Conservation (phyloP, 305 asterid genomes). For the Fraxinus nigra region DNA sequence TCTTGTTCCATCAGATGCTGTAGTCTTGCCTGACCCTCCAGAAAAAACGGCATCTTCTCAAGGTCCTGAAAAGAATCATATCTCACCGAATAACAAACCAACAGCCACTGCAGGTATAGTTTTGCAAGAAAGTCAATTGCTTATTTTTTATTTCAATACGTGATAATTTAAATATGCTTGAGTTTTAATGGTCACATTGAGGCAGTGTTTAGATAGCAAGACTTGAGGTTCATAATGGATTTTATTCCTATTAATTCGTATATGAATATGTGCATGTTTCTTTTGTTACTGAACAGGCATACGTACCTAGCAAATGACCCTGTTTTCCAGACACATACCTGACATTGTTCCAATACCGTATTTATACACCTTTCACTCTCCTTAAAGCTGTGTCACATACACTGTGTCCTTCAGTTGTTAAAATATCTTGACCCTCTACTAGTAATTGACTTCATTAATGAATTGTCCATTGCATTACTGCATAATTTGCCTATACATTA, state of each 20-base stretch:
- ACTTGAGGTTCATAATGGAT: neutral
- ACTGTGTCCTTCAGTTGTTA: neutral
- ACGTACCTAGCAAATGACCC: neutral
- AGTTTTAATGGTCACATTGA: neutral
- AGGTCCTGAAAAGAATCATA: constrained; percentile 33
- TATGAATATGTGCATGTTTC: neutral
- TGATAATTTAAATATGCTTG: neutral
- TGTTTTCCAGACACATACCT: neutral
- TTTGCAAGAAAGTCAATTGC: neutral
- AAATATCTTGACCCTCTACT: neutral
- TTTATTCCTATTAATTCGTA: neutral
- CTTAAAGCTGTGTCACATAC: neutral
- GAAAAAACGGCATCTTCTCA: constrained; percentile 36
- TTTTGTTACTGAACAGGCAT: neutral
- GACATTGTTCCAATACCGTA: neutral
- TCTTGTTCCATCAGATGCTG: constrained; percentile 72
- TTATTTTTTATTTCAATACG: neutral
- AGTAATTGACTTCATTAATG: neutral
- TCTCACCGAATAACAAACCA: constrained; percentile 35
- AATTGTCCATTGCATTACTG: neutral
- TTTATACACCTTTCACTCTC: neutral
- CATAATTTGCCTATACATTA: neutral
- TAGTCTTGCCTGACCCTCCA: constrained; percentile 33
- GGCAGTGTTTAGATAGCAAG: neutral
- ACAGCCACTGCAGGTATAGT: constrained; percentile 42